Evolutionary conservation across 805 yeast genomes (phyloP), one percentile per base, ranked within the genome.

Genomic region (baker's yeast (Saccharomyces cerevisiae)): DNA sequence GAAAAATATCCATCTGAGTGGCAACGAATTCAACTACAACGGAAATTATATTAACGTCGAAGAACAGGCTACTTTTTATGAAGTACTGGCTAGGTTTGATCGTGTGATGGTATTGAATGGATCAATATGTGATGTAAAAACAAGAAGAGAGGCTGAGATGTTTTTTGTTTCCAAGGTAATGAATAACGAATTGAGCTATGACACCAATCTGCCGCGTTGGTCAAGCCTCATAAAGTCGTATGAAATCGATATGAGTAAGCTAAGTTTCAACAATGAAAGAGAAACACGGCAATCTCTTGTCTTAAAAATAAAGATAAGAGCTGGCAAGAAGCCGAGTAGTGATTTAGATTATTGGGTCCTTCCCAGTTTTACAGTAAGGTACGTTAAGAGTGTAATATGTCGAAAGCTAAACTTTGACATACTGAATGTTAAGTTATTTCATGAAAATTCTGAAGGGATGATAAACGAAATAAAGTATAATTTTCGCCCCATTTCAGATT

Each of bases 71-170:
- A 54, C 22, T 63, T 66, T 59, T 36, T 61, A 65, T 24, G 60
- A 72, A 47, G 58, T 79, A 2, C 74, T 85, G 21, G 83, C 83
- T 1, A 68, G 87, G 27, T 67, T 73, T 46, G 69, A 71, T 0
- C 52, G 57, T 0, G 47, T 85, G 1, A 43, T 49, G 0, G 70
- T 67, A 26, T 68, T 89, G 13, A 83, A 90, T 62, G 96, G 96
- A 0, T 75, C 82, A 0, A 51, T 41, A 0, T 69, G 88, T 8
- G 63, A 71, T 2, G 53, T 48, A 0, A 74, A 69, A 1, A 86
- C 83, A 50, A 73, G 89, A 17, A 59, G 55, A 5, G 86, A 84
- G 58, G 85, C 87, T 0, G 96, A 89, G 65, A 64, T 87, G 4
- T 88, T 79, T 63, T 82, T 86, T 56, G 71, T 86, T 29, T 74